Evolutionary conservation across 1,139 yeast genomes (phyloP), one percentile per base, ranked within the genome.

Genomic region (Taiozyma sp.): DNA sequence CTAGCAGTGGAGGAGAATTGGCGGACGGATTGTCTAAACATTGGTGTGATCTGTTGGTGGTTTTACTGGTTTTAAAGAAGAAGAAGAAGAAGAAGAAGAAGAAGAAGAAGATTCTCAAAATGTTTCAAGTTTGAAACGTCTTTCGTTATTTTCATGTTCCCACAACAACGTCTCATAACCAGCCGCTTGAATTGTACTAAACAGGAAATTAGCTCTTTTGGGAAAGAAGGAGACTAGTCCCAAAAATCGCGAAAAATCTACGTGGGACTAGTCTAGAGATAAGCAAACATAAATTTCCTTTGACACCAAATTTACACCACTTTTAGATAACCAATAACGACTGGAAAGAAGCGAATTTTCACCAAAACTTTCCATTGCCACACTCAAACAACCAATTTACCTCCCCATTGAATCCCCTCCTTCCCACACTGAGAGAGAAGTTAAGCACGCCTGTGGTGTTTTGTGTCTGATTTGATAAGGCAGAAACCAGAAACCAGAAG

Each of bases 1-100:
- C 65, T 49, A 22, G 70, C 59, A 38, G 75, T 51, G n/a, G 61
- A 49, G n/a, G 62, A 49, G 48, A 60, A 57, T 39, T 59, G 51
- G 45, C 61, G 57, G 27, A 57, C 41, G 43, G 58, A 47, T 24
- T 45, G 41, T 56, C 63, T 61, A 49, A 59, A 48, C 65, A 62
- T 61, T 49, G 27, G 7, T 19, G 8, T 22, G 3, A 22, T 10
- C 10, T 19, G 24, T 12, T 38, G 27, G 6, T 19, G 41, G 19
- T 16, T 38, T 10, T 13, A 30, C 8, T 13, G 19, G 3, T 19
- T 19, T 19, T 19, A 19, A 14, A 13, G 13, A 7, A 4, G 36
- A n/a, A n/a, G n/a, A 13, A 32, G 19, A 32, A 14, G 14, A 13
- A 30, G 34, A 14, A 13, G 13, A 7, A n/a, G n/a, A n/a, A n/a